These are phyloP conservation scores for Pleurotus salmoneostramineus DNA, from an alignment of 768 basidiomycete species.

Conservation along the genomic window DNA sequence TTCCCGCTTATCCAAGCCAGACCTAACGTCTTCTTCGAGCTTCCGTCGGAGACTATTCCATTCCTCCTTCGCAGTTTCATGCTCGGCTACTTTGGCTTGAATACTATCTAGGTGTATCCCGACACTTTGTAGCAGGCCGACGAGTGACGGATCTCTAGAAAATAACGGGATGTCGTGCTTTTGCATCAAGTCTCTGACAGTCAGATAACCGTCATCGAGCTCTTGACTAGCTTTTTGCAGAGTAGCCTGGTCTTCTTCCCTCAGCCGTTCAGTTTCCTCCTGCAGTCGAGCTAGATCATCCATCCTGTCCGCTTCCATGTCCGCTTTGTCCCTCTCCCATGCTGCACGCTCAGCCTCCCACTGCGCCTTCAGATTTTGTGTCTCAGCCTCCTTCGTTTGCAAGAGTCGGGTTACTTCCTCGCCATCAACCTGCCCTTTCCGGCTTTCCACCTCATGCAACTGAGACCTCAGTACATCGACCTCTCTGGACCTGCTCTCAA, in stretches of 20 bases:
- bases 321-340: slow-evolving; percentile 48
- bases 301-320: slow-evolving; percentile 45
- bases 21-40: slow-evolving; percentile 47
- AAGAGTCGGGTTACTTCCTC: slow-evolving; percentile 29
- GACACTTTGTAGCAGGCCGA: slow-evolving; percentile 44
- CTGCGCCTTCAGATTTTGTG: slow-evolving; percentile 30
- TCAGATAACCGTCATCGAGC: slow-evolving; percentile 44
- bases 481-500: slow-evolving; percentile 34
- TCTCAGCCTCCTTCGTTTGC: slow-evolving; percentile 35
- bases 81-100: slow-evolving; percentile 36
- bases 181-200: slow-evolving; percentile 49
- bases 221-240: slow-evolving; percentile 39
- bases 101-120: slow-evolving; percentile 49
- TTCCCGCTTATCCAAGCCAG: slow-evolving; percentile 43
- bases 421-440: slow-evolving; percentile 35
- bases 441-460: slow-evolving; percentile 38
- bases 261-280: slow-evolving; percentile 43
- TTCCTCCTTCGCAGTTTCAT: slow-evolving; percentile 39
- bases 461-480: slow-evolving; percentile 36
- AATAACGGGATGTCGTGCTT: slow-evolving; percentile 54
- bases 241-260: slow-evolving; percentile 33
- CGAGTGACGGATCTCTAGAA: slow-evolving; percentile 46
- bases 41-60: slow-evolving; percentile 41
- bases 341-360: slow-evolving; percentile 42
- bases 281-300: slow-evolving; percentile 41